phyloP scores from a whole-genome alignment of 805 yeast genomes.

The Wickerhamomyces tratensis region DNA sequence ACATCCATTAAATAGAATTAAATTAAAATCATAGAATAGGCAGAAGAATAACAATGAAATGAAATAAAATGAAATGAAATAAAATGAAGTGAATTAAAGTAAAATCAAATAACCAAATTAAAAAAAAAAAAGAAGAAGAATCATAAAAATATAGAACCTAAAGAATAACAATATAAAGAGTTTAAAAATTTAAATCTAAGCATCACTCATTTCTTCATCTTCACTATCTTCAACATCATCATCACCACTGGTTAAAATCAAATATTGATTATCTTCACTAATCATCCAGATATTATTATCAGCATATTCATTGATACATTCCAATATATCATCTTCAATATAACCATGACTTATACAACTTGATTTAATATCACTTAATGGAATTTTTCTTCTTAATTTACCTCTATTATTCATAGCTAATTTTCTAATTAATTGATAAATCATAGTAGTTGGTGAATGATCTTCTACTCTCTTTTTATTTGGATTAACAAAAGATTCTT shows the following conservation, averaged over 20 bases:
- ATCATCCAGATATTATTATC: constrained; percentile 68
- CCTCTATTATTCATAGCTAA: constrained; percentile 35
- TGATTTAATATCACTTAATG: constrained; percentile 42
- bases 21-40: too few species aligned
- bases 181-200: too few species aligned
- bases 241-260: constrained; percentile 44
- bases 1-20: too few species aligned
- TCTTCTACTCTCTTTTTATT: constrained; percentile 48
- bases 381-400: constrained; percentile 22
- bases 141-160: too few species aligned
- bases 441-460: constrained; percentile 54
- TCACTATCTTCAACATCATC: constrained; percentile 14
- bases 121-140: too few species aligned
- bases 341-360: constrained; percentile 73
- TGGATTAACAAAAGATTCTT: constrained; percentile 56
- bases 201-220: constrained; percentile 6
- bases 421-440: constrained; percentile 61
- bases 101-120: too few species aligned
- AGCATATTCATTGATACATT: constrained; percentile 68
- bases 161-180: too few species aligned
- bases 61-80: too few species aligned
- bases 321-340: constrained; percentile 68
- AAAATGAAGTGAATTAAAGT: too few species aligned
- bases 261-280: constrained; percentile 57
- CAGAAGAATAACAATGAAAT: too few species aligned